These are phyloP conservation scores for Pilobolus umbonatus DNA, from an alignment of 192 early-diverging fungal species.

Conservation along the genomic window DNA sequence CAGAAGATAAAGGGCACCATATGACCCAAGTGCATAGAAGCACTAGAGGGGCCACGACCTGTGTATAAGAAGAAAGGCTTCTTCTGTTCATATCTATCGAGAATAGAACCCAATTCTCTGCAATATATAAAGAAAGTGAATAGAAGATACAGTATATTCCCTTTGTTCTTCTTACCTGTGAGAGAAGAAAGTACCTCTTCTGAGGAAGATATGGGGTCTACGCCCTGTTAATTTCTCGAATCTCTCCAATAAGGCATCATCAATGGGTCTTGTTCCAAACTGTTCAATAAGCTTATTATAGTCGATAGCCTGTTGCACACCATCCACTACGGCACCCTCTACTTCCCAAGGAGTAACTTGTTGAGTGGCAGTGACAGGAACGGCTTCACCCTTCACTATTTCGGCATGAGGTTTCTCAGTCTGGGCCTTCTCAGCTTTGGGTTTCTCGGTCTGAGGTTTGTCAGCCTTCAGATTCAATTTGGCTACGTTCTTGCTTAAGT, in stretches of 20 bases:
- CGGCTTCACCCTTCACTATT: too few species aligned
- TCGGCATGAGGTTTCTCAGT: too few species aligned
- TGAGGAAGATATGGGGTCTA: conserved; percentile 74
- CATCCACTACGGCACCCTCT: conserved; percentile 85
- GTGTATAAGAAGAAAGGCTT: conserved; percentile 98
- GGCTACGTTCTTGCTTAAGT: too few species aligned
- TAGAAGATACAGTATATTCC: not conserved
- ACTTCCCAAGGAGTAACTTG: conserved; percentile 91
- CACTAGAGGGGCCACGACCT: conserved; percentile 89
- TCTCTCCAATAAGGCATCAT: conserved; percentile 68
- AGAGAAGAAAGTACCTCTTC: conserved; percentile 92
- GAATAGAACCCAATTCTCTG: conserved; percentile 76
- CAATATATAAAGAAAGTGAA: not conserved
- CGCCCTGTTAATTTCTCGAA: conserved; percentile 83
- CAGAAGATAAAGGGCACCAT: conserved; percentile 97
- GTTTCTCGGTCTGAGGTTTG: too few species aligned
- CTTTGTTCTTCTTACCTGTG: conserved; percentile 61
- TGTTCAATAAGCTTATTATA: conserved; percentile 85
- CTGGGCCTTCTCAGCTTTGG: too few species aligned
- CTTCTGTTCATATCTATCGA: conserved; percentile 90
- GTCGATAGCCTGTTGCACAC: conserved; percentile 83
- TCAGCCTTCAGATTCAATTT: too few species aligned
- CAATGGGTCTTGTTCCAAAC: conserved; percentile 84
- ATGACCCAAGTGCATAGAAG: conserved; percentile 94
- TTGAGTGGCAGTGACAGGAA: conserved; percentile 49